A percentile compares a stretch with the other conserved stretches of the same genome.
Evolutionary conservation across 768 basidiomycete genomes (phyloP).

Genomic region (Mycena olivaceomarginata): DNA sequence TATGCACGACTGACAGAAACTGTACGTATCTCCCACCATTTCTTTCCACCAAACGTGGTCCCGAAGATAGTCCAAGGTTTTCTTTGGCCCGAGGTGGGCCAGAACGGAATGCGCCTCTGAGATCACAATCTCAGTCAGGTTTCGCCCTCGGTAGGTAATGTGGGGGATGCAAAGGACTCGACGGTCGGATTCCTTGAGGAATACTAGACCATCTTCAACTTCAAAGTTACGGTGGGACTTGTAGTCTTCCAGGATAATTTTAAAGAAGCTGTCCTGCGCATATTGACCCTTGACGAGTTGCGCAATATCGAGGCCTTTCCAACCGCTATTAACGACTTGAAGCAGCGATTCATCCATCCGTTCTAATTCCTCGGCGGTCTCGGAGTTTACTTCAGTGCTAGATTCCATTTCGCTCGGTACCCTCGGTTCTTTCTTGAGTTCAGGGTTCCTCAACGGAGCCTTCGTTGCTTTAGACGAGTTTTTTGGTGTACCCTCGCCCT

Average conservation of each 20-base stretch:
- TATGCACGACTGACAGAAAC: background rate
- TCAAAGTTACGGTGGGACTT: background rate
- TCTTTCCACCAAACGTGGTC: conserved; percentile 6
- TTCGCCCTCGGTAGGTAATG: background rate
- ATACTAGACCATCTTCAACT: background rate
- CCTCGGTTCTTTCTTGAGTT: background rate
- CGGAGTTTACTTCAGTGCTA: background rate
- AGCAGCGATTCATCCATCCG: background rate
- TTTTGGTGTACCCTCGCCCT: conserved; percentile 1
- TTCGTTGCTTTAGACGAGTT: background rate
- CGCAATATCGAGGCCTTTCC: background rate
- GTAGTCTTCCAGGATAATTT: background rate
- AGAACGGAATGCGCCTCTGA: background rate
- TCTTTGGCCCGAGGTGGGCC: conserved; percentile 3
- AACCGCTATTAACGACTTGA: background rate
- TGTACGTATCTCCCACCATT: background rate
- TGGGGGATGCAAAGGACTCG: background rate
- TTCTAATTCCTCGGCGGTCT: background rate
- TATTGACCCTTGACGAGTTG: background rate
- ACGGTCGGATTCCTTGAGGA: background rate
- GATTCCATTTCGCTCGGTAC: background rate
- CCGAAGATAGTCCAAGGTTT: background rate
- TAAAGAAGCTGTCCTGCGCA: background rate
- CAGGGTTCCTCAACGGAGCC: background rate
- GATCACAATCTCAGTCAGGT: background rate